Evolutionary conservation across 805 yeast genomes (phyloP).

Genomic region (Cephaloascus albidus): DNA sequence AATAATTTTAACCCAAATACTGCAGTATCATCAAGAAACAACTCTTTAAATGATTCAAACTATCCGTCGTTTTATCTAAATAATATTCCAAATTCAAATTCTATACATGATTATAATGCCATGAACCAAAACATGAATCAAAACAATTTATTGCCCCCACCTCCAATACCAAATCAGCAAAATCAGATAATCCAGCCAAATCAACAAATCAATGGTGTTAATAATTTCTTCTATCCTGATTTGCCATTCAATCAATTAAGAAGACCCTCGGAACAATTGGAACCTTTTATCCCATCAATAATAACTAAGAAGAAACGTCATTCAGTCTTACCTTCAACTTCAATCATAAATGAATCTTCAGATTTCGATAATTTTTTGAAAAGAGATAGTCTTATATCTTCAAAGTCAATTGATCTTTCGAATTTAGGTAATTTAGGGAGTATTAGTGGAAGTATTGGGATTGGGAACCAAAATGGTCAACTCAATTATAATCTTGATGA

Average conservation of each 20-base stretch:
- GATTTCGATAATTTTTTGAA: conserved; percentile 25
- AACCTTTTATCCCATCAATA: conserved; percentile 32
- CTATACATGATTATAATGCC: too few relatives aligned
- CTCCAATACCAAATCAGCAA: too few relatives aligned
- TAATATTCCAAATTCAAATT: too few relatives aligned
- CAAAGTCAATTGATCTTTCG: not conserved
- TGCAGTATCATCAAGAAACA: not conserved
- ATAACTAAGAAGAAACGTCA: conserved; percentile 9
- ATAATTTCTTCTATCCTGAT: not conserved
- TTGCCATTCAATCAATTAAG: conserved; percentile 9
- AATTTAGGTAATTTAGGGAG: not conserved
- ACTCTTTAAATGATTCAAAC: not conserved
- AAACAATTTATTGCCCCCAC: too few relatives aligned
- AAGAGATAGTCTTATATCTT: conserved; percentile 14
- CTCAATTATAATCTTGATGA: not conserved
- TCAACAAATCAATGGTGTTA: too few relatives aligned
- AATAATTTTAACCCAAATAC: not conserved
- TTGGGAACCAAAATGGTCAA: too few relatives aligned
- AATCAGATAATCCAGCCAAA: not conserved
- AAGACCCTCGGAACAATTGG: conserved; percentile 41
- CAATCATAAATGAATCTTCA: conserved; percentile 10
- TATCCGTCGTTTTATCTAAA: not conserved
- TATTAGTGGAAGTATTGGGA: not conserved
- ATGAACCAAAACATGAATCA: too few relatives aligned
- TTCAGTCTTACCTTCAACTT: conserved; percentile 15